Percentiles rank a stretch among this genome's conserved stretches.
These are phyloP conservation scores for Pseudocercospora crystallina DNA, from an alignment of 2,329 filamentous ascomycete species.

Conservation along the genomic window DNA sequence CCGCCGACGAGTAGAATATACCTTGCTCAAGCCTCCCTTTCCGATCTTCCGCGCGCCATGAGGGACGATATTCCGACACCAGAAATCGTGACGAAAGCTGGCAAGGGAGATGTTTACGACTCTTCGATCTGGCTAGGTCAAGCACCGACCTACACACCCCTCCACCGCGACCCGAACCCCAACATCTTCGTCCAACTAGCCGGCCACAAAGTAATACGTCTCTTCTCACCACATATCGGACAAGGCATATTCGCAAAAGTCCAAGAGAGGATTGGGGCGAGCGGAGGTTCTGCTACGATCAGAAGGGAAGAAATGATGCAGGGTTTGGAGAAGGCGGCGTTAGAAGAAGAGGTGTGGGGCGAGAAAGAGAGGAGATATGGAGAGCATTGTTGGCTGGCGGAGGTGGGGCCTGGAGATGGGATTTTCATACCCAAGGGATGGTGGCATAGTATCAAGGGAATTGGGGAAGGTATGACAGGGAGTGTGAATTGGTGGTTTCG, in stretches of 20 bases:
- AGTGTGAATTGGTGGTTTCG: conserved; percentile 48
- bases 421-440: conserved; percentile 79
- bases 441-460: conserved; percentile 81
- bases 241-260: conserved; percentile 60
- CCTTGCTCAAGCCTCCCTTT: conserved; percentile 76
- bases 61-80: conserved; percentile 68
- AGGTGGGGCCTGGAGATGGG: conserved; percentile 65
- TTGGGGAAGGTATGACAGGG: conserved; percentile 57
- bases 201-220: conserved; percentile 69
- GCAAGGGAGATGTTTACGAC: conserved; percentile 81
- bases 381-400: conserved; percentile 28
- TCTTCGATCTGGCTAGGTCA: conserved; percentile 86
- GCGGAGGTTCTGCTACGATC: conserved; percentile 50
- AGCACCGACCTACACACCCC: conserved; percentile 82
- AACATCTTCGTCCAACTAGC: conserved; percentile 87
- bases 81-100: conserved; percentile 59
- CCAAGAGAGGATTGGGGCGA: conserved; percentile 41
- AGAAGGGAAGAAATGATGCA: conserved; percentile 90
- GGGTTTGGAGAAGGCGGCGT: conserved; percentile 64
- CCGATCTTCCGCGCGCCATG: conserved; percentile 64
- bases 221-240: conserved; percentile 67
- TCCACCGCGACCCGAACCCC: conserved; percentile 91
- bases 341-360: conserved; percentile 73
- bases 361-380: conserved; percentile 18
- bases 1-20: conserved; percentile 58